Evolutionary conservation across 2,329 filamentous ascomycete species (phyloP), one percentile per base, ranked within the genome.

Genomic region (Clonostachys rosea): DNA sequence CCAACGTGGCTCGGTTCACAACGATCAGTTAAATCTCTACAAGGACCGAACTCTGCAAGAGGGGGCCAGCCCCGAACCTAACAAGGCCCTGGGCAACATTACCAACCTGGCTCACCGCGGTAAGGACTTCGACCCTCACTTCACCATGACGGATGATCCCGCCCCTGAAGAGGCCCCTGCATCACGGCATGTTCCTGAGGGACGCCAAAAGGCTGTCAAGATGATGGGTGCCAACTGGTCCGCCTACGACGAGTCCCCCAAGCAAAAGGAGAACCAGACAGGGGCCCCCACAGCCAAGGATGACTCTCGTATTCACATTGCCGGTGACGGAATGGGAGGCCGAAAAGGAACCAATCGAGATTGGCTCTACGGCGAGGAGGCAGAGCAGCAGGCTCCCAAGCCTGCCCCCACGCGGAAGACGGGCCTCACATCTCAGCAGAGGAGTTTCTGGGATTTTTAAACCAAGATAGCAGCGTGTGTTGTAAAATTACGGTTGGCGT

Each of bases 71-170:
- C 59, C 70, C 13, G 66, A 56, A 3, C 60, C 67, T 12, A 65
- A 69, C 44, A 57, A 69, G 13, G 66, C 84, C 10, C 74, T 89
- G 11, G 78, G 77, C 43, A 82, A 84, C 56, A 81, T 89, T 48
- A 87, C 86, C 51, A 89, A 92, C 65, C 75, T 84, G 49, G 81
- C 84, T 59, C 80, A 85, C 64, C 86, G 89, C 47, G 76, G 75
- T 59, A 89, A 91, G 66, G 81, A 89, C 62, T 91, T 95, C 56
- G 83, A 84, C 43, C 67, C 83, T 17, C 89, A 96, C 57, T 96
- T 91, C 72, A 75, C 75, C 45, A 84, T 95, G 71, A 75, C 76
- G 7, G 90, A 95, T 61, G 73, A 82, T 39, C 81, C 82, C 50
- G 81, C 83, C 34, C 69, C 68, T 4, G 37, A 37, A 11, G n/a